A percentile compares a stretch with the other conserved stretches of the same genome.
These are phyloP conservation scores for Termitomyces sp. DNA, from an alignment of 768 basidiomycete genomes.

Conservation along the genomic window DNA sequence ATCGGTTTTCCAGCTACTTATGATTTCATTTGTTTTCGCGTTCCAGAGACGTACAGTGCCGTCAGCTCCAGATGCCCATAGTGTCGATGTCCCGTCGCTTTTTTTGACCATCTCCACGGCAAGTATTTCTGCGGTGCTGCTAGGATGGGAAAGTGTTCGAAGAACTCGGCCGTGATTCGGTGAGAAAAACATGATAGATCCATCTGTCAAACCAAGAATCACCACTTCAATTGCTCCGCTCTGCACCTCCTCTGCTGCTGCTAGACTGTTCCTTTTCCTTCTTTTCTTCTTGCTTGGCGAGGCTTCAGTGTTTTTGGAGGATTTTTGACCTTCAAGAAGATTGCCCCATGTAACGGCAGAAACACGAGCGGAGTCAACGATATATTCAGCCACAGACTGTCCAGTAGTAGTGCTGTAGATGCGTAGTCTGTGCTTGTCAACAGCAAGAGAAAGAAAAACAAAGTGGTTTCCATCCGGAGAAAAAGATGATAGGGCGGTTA, in stretches of 20 bases:
- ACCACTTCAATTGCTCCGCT: conserved; percentile 34
- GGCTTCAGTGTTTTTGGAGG: conserved; percentile 18
- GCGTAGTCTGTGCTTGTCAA: conserved; percentile 69
- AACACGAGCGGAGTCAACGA: conserved; percentile 49
- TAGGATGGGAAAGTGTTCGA: conserved; percentile 48
- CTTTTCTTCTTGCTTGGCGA: conserved; percentile 51
- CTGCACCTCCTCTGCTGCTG: conserved; percentile 18
- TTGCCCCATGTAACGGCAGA: conserved; percentile 49
- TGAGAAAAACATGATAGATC: conserved; percentile 55
- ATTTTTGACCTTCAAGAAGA: conserved; percentile 19
- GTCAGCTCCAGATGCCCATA: conserved; percentile 59
- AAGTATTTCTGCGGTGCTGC: conserved; percentile 47
- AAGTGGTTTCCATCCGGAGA: conserved; percentile 52
- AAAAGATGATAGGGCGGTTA: conserved; percentile 48
- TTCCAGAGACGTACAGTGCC: conserved; percentile 55
- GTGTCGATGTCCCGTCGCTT: conserved; percentile 21
- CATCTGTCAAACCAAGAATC: conserved; percentile 56
- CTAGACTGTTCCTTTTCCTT: conserved; percentile 33
- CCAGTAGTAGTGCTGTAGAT: conserved; percentile 55
- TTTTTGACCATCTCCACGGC: conserved; percentile 33
- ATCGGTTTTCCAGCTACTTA: conserved; percentile 50
- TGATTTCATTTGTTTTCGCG: conserved; percentile 38
- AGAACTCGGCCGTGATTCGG: conserved; percentile 52
- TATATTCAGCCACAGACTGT: conserved; percentile 51
- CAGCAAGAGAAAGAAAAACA: conserved; percentile 55